phyloP scores from a whole-genome alignment of 176 grass and related monocot species.

The Secale cereale region DNA sequence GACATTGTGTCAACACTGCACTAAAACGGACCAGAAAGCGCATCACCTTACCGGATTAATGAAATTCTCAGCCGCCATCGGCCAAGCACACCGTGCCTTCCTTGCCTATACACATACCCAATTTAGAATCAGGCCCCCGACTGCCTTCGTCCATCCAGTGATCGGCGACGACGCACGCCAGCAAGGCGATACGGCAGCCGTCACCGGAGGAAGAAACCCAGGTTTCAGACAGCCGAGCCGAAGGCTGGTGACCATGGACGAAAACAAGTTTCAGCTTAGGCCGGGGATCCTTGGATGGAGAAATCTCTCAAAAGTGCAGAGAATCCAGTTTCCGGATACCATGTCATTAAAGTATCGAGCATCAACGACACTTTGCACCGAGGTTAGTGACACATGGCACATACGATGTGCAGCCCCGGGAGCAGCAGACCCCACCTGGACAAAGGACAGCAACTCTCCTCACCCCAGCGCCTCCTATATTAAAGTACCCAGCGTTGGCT shows the following conservation, averaged over 20 bases:
- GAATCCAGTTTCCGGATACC: background rate
- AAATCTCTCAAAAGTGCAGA: background rate
- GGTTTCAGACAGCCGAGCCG: background rate
- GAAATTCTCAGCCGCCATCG: background rate
- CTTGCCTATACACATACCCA: background rate
- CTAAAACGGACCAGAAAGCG: background rate
- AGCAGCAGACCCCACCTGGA: constrained; percentile 16
- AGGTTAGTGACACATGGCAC: background rate
- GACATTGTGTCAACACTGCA: constrained; percentile 20
- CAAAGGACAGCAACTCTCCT: constrained; percentile 9
- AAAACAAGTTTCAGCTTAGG: background rate
- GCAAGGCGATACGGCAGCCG: background rate
- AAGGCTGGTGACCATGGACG: background rate
- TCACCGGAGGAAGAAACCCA: background rate
- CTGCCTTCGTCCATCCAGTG: background rate
- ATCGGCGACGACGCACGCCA: background rate
- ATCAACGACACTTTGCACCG: background rate
- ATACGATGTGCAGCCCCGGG: background rate
- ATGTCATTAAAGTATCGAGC: background rate
- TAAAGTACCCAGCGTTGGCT: constrained; percentile 6
- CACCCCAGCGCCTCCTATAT: constrained; percentile 19
- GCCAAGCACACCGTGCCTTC: background rate
- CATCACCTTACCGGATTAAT: too few relatives aligned
- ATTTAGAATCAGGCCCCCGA: background rate
- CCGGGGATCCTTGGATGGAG: background rate